Percentiles rank a stretch among this genome's conserved stretches.
Evolutionary conservation across 805 yeast genomes (phyloP).

Genomic region (Barnettozyma populi): DNA sequence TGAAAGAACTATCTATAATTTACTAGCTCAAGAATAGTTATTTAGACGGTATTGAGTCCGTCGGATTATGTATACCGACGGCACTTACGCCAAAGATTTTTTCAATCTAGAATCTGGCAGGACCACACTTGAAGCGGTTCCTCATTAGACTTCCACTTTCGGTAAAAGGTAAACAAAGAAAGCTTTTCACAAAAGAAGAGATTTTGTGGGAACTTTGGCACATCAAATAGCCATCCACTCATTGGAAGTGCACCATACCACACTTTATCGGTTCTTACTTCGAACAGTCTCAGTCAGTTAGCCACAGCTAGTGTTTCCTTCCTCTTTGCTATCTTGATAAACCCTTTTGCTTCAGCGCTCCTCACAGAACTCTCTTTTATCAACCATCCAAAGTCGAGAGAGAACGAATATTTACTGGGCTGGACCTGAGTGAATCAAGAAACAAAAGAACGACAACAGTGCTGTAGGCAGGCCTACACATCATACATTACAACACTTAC

Average conservation of each 20-base stretch:
- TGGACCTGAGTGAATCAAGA: conserved; percentile 19
- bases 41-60: too few relatives aligned
- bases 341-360: conserved; percentile 7
- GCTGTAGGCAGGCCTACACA: conserved; percentile 13
- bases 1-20: too few relatives aligned
- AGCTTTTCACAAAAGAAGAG: neutral
- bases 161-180: conserved; percentile 19
- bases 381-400: neutral
- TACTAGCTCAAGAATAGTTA: too few relatives aligned
- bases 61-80: too few relatives aligned
- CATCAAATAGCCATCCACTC: neutral
- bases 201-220: neutral
- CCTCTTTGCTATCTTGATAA: conserved; percentile 8
- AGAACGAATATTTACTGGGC: conserved; percentile 14
- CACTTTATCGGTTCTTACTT: neutral
- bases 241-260: neutral
- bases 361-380: neutral
- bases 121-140: neutral
- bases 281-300: neutral
- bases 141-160: conserved; percentile 16
- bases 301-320: neutral
- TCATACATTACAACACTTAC: neutral
- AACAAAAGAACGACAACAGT: neutral
- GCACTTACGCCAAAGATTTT: too few relatives aligned
- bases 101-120: neutral